Evolutionary conservation across 805 yeast species (phyloP).

Genomic region (Dipodascus albidus): DNA sequence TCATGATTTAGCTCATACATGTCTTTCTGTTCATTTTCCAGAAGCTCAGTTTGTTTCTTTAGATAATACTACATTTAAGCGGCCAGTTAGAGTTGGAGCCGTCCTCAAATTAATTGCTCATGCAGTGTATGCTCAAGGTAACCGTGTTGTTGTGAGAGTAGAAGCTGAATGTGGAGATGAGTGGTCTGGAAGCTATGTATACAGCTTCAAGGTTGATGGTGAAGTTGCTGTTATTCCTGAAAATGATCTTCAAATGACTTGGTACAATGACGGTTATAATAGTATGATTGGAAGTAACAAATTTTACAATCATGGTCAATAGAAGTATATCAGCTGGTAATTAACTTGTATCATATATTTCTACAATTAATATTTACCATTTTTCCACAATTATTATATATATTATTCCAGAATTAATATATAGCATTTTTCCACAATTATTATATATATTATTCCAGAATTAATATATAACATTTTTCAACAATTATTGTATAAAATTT

Average conservation of each 20-base stretch:
- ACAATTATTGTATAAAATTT: not conserved
- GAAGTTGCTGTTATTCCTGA: not conserved
- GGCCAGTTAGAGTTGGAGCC: constrained; percentile 1
- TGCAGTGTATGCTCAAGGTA: not conserved
- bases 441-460: too few species aligned
- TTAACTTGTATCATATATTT: too few species aligned
- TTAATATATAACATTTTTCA: not conserved
- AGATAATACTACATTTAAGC: not conserved
- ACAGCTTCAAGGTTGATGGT: not conserved
- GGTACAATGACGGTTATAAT: not conserved
- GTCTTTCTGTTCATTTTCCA: not conserved
- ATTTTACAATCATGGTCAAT: not conserved
- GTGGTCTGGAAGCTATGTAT: not conserved
- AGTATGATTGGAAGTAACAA: not conserved
- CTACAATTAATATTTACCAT: too few species aligned
- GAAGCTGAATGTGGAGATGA: not conserved
- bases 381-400: too few species aligned
- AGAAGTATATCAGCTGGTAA: too few species aligned
- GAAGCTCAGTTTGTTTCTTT: not conserved
- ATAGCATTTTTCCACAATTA: too few species aligned
- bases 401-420: too few species aligned
- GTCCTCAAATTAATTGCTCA: not conserved
- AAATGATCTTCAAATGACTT: not conserved
- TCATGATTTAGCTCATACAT: not conserved
- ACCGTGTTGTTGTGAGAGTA: not conserved